A percentile compares a stretch with the other conserved stretches of the same genome.
phyloP scores from a whole-genome alignment of 371 early-diverging fungal species.

The Choanephora cucurbitarum region DNA sequence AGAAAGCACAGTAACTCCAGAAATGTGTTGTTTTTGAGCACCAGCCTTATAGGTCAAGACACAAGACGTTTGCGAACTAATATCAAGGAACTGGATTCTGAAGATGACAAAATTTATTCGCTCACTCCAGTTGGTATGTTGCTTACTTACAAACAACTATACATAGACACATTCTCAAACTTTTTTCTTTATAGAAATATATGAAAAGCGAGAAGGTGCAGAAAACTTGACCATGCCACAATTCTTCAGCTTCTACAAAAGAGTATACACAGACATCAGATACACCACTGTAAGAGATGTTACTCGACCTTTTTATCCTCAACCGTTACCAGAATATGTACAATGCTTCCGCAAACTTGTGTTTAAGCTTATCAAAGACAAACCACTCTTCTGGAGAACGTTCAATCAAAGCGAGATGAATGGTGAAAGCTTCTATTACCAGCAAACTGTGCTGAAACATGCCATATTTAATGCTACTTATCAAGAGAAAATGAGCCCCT shows the following conservation, averaged over 20 bases:
- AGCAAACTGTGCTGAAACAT: background rate
- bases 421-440: background rate
- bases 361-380: background rate
- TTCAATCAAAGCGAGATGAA: background rate
- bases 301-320: background rate
- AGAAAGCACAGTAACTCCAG: background rate
- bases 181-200: background rate
- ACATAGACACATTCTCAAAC: background rate
- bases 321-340: background rate
- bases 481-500: background rate
- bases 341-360: background rate
- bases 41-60: background rate
- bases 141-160: background rate
- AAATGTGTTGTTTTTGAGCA: slow-evolving; percentile 1
- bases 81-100: background rate
- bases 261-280: background rate
- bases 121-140: background rate
- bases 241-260: slow-evolving; percentile 2
- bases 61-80: background rate
- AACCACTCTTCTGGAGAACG: background rate
- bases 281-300: background rate
- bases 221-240: background rate
- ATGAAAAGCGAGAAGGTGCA: slow-evolving; percentile 4
- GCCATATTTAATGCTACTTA: background rate
- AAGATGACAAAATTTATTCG: slow-evolving; percentile 1